These are phyloP conservation scores for Phaseolus lunatus DNA, from an alignment of 306 rosid species.

Conservation along the genomic window DNA sequence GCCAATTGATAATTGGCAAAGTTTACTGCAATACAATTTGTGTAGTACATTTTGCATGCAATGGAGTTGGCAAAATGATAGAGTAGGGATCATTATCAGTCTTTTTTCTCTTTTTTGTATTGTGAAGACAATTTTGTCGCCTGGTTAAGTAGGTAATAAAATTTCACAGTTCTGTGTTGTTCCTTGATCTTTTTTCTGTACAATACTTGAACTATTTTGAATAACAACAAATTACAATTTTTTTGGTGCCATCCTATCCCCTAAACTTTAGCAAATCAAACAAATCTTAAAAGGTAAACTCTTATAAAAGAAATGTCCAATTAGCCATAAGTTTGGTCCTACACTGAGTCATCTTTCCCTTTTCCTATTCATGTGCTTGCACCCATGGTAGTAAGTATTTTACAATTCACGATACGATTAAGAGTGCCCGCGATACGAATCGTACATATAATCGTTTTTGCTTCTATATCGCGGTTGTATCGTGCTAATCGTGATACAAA, in stretches of 20 bases:
- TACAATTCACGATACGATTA: too few species aligned
- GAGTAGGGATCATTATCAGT: background rate
- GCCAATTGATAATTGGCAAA: background rate
- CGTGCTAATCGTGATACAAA: too few species aligned
- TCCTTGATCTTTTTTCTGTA: background rate
- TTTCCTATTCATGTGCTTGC: background rate
- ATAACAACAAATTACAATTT: background rate
- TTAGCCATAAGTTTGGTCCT: conserved; percentile 17
- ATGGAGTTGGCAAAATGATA: background rate
- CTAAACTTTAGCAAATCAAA: background rate
- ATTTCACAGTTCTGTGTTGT: background rate
- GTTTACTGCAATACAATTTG: background rate
- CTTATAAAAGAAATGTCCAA: background rate
- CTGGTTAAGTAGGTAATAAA: conserved; percentile 1
- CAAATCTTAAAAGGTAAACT: background rate
- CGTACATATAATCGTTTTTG: too few species aligned
- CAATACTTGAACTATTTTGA: background rate
- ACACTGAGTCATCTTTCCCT: background rate
- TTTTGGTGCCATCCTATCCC: background rate
- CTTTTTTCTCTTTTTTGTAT: background rate
- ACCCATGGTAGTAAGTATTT: too few species aligned
- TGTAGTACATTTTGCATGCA: background rate
- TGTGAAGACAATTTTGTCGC: background rate
- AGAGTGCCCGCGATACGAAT: too few species aligned
- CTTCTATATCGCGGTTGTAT: too few species aligned